Evolutionary conservation across 192 early-diverging fungal genomes (phyloP).

Genomic region (Backusella sp.): DNA sequence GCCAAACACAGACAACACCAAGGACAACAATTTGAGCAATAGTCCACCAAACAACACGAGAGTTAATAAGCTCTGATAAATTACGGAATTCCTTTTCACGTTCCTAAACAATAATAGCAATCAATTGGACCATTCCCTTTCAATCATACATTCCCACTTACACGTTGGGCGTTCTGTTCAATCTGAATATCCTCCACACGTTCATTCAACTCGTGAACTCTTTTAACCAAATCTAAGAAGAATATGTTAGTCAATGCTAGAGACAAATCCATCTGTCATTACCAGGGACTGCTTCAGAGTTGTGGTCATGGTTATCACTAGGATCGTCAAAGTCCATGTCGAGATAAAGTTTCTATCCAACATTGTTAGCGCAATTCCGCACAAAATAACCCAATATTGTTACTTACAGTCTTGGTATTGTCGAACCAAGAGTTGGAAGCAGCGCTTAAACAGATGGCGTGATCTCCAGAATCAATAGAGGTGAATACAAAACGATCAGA

Average conservation of each 20-base stretch:
- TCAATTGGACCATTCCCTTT: neutral
- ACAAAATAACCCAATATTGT: neutral
- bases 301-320: constrained; percentile 27
- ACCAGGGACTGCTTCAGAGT: constrained; percentile 34
- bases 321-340: constrained; percentile 49
- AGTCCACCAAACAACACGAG: constrained; percentile 83
- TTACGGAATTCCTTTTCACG: constrained; percentile 89
- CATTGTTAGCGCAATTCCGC: neutral
- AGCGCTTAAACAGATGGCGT: constrained; percentile 85
- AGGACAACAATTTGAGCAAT: constrained; percentile 83
- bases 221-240: constrained; percentile 61
- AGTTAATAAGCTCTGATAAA: constrained; percentile 81
- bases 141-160: constrained; percentile 35
- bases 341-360: constrained; percentile 42
- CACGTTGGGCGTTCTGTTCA: constrained; percentile 89
- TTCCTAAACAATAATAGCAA: constrained; percentile 50
- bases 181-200: constrained; percentile 79
- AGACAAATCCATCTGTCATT: constrained; percentile 21
- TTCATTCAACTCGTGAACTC: constrained; percentile 80
- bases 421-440: constrained; percentile 71
- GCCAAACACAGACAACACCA: constrained; percentile 78
- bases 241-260: neutral
- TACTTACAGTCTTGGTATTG: constrained; percentile 60
- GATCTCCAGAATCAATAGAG: constrained; percentile 83
- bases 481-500: constrained; percentile 91